Evolutionary conservation across 257 asterid genomes (phyloP).

Genomic region (Jacaranda mimosifolia): DNA sequence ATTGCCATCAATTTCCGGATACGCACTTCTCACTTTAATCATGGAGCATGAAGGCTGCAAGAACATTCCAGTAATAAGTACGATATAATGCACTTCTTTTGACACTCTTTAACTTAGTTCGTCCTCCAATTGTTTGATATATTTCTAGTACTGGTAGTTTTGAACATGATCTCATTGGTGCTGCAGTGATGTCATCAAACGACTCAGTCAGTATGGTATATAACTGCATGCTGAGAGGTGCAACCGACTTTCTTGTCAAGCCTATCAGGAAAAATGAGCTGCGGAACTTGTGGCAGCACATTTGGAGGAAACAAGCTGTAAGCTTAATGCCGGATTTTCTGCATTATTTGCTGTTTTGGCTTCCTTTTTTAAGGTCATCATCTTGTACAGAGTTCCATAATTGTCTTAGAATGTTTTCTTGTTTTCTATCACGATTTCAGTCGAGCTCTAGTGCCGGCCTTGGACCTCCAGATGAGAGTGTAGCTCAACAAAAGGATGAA

Average conservation of each 20-base stretch:
- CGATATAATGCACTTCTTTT: conserved; percentile 18
- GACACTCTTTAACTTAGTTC: conserved; percentile 11
- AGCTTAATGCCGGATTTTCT: conserved; percentile 38
- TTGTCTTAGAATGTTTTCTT: conserved; percentile 21
- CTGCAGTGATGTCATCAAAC: conserved; percentile 93
- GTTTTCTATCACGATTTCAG: conserved; percentile 46
- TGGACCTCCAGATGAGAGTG: conserved; percentile 81
- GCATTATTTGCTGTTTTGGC: conserved; percentile 3
- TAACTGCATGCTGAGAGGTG: conserved; percentile 96
- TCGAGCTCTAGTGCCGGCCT: conserved; percentile 58
- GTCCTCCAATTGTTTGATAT: background rate
- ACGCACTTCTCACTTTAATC: conserved; percentile 88
- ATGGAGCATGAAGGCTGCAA: conserved; percentile 96
- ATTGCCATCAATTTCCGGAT: conserved; percentile 96
- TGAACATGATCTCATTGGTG: conserved; percentile 21
- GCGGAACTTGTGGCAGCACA: conserved; percentile 97
- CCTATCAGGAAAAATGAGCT: conserved; percentile 93
- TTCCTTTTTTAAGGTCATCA: background rate
- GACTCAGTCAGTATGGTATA: conserved; percentile 93
- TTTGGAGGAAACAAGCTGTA: conserved; percentile 98
- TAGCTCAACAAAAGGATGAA: conserved; percentile 73
- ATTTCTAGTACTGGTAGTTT: background rate
- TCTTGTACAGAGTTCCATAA: background rate
- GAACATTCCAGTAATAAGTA: conserved; percentile 95
- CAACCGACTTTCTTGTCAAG: conserved; percentile 94